phyloP scores from a whole-genome alignment of 2,329 filamentous ascomycete genomes.

The Verticillium nonalfalfae region DNA sequence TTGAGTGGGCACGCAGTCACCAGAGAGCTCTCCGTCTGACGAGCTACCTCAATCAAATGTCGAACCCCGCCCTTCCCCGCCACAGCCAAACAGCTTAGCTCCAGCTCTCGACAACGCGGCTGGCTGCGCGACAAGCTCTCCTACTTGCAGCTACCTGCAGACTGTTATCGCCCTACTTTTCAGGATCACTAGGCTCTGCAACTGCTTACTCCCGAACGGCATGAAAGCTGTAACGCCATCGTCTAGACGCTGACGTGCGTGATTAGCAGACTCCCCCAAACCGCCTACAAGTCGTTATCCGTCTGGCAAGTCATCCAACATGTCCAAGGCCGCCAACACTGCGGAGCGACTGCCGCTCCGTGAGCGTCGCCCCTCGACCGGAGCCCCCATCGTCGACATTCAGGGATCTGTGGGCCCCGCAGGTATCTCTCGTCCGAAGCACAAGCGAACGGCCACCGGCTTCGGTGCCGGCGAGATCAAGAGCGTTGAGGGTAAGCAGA shows the following conservation, averaged over 20 bases:
- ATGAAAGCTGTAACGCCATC: neutral
- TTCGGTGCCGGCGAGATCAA: conserved; percentile 91
- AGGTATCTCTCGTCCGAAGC: conserved; percentile 83
- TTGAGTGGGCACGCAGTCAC: neutral
- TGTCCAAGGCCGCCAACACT: conserved; percentile 16
- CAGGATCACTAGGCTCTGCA: neutral
- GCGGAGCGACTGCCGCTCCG: conserved; percentile 42
- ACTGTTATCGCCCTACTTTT: neutral
- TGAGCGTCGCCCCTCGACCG: conserved; percentile 75
- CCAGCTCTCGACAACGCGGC: neutral
- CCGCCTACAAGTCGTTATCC: neutral
- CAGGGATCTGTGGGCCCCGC: conserved; percentile 80
- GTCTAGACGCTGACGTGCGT: neutral
- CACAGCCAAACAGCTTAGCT: neutral
- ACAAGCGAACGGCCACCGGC: conserved; percentile 94
- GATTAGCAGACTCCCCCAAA: neutral
- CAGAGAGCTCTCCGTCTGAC: neutral
- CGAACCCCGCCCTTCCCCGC: neutral
- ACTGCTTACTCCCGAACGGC: neutral
- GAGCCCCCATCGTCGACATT: conserved; percentile 80
- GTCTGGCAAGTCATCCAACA: conserved; percentile 10
- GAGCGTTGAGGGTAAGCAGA: conserved; percentile 69
- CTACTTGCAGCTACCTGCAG: neutral
- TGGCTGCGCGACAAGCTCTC: neutral
- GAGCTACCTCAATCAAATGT: neutral